A percentile compares a stretch with the other conserved stretches of the same genome.
These are phyloP conservation scores for Termitomyces sp. DNA, from an alignment of 768 basidiomycete species.

Conservation along the genomic window DNA sequence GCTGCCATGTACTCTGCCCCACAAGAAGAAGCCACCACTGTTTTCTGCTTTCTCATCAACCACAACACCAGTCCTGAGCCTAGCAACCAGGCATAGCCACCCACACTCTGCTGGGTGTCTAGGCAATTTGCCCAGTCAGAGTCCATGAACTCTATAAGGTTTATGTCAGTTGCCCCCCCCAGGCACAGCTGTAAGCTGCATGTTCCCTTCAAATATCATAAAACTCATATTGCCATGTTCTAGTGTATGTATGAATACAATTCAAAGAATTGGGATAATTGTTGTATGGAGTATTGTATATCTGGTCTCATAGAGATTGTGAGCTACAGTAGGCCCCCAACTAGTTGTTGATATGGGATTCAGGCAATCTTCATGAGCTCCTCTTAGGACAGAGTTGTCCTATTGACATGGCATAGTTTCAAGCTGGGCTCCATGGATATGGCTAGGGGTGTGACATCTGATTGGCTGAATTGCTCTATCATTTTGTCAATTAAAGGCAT, in stretches of 20 bases:
- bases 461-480: conserved; percentile 10
- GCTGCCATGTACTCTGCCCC: too few species aligned
- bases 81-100: too few species aligned
- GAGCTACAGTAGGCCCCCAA: not conserved
- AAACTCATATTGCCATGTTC: not conserved
- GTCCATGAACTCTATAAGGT: not conserved
- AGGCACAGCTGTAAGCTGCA: too few species aligned
- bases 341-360: not conserved
- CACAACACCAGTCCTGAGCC: not conserved
- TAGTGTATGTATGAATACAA: not conserved
- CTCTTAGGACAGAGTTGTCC: not conserved
- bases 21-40: too few species aligned
- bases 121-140: not conserved
- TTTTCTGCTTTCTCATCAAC: not conserved
- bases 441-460: conserved; percentile 12
- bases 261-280: not conserved
- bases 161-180: not conserved
- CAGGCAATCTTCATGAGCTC: not conserved
- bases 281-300: not conserved
- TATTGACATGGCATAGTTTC: conserved; percentile 3
- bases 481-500: conserved; percentile 17
- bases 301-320: conserved; percentile 4
- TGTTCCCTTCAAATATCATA: too few species aligned
- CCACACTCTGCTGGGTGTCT: too few species aligned
- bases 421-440: conserved; percentile 8